Conservation (phyloP, 2,329 filamentous ascomycete genomes). For the Xylariaceae sp. region DNA sequence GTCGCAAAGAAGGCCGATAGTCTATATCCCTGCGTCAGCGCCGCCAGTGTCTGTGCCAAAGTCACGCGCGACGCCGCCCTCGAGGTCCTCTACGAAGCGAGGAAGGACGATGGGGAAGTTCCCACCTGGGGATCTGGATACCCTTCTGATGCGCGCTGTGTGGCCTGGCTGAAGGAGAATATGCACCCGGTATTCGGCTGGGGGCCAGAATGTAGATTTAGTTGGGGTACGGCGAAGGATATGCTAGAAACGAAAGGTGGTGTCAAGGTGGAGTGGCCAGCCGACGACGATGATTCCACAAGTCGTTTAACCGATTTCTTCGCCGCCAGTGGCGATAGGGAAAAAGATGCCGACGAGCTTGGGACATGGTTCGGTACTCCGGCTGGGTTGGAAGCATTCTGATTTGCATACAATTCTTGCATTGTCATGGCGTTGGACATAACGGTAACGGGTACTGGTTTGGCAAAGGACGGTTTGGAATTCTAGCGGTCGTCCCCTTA, state of each 20-base stretch:
- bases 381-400: constrained; percentile 75
- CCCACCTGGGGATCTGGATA: constrained; percentile 89
- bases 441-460: constrained; percentile 8
- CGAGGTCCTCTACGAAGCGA: constrained; percentile 74
- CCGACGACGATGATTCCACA: constrained; percentile 71
- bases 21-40: constrained; percentile 89
- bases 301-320: constrained; percentile 82
- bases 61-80: constrained; percentile 92
- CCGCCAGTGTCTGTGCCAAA: constrained; percentile 93
- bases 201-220: constrained; percentile 91
- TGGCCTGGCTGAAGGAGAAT: constrained; percentile 80
- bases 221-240: constrained; percentile 94
- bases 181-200: constrained; percentile 96
- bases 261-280: constrained; percentile 84
- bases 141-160: constrained; percentile 83
- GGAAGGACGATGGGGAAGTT: constrained; percentile 50
- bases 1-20: constrained; percentile 93
- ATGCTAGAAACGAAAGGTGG: constrained; percentile 80
- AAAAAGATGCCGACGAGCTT: constrained; percentile 68
- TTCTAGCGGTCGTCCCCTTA: constrained; percentile 19
- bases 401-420: constrained; percentile 36
- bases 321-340: constrained; percentile 46
- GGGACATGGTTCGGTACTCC: constrained; percentile 82
- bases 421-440: constrained; percentile 35
- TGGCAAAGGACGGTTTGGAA: constrained; percentile 20